These are phyloP conservation scores for Hypoxylon rickii DNA, from an alignment of 495 filamentous ascomycete genomes.

Conservation along the genomic window DNA sequence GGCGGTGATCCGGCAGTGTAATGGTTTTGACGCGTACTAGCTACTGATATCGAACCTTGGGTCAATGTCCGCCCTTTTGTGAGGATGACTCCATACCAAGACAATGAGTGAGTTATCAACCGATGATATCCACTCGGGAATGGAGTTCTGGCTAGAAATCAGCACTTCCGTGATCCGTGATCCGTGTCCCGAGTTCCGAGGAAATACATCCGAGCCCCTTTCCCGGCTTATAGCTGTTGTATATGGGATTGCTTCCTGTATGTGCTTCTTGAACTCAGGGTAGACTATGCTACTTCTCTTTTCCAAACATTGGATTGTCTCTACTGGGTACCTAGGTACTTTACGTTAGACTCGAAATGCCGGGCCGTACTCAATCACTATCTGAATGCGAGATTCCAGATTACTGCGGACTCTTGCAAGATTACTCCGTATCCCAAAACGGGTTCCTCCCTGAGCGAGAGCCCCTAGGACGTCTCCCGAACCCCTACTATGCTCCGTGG, in stretches of 20 bases:
- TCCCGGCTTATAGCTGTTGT: not conserved
- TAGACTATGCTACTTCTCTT: not conserved
- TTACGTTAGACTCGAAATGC: conserved; percentile 4
- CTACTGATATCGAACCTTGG: too few relatives aligned
- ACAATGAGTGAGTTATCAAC: not conserved
- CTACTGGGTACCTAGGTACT: not conserved
- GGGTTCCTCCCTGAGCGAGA: conserved; percentile 83
- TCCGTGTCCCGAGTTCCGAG: conserved; percentile 21
- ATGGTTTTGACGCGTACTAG: too few relatives aligned
- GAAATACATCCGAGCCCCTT: conserved; percentile 1
- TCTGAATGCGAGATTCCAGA: not conserved
- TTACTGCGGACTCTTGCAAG: conserved; percentile 1
- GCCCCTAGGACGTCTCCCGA: conserved; percentile 75
- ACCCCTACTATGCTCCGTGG: conserved; percentile 88
- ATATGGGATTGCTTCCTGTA: conserved; percentile 1
- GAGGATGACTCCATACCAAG: not conserved
- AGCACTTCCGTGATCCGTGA: conserved; percentile 24
- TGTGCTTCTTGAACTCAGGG: not conserved
- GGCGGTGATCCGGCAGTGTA: too few relatives aligned
- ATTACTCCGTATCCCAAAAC: conserved; percentile 44
- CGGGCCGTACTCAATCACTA: conserved; percentile 10
- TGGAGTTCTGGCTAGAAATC: not conserved
- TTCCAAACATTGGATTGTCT: not conserved
- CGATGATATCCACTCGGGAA: not conserved
- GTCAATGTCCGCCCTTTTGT: too few relatives aligned